Evolutionary conservation across 164 flowering plant genomes (phyloP), one percentile per base, ranked within the genome.

Genomic region (Stephania japonica): DNA sequence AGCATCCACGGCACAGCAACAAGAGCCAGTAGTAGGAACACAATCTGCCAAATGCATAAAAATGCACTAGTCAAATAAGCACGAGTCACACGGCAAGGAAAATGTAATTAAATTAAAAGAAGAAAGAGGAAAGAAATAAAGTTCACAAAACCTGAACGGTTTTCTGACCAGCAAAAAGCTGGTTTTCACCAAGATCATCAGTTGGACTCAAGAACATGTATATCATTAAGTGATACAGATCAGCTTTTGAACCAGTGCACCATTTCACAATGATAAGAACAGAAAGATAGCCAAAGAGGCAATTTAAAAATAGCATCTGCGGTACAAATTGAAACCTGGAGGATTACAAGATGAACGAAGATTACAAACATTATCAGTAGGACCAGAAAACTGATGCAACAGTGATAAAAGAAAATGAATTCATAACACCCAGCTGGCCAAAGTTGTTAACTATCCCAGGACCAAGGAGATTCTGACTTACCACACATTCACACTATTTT

Each of bases 1-100:
- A 96, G 87, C 99, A 96, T 96, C 97, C 98, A 96, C 49, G 99
- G 99, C 25, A 96, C 98, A 78, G 98, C 80, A 73, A 96, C 87
- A 69, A 96, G 81, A 23, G 99, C 92, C 74, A 91, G 81, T 10
- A 89, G 69, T 44, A 96, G 78, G 42, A 93, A 83, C 65, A 84
- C 90, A 71, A 88, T 75, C 99, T 96, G 89, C 64, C 62, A 73
- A 75, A 47, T 69, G 65, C 18, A 72, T 42, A 75, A 24, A 71
- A 63, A 63, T 66, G 70, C 49, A 67, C 67, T 42, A 73, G 70
- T 65, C 68, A 38, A 42, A 47, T 42, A 43, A 42, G 43, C 65
- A 44, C 14, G 38, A 26, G 10, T 12, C 43, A 32, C 16, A 41
- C 18, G 50, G 44, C 43, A 18, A 27, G n/a, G 24, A 73, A 9